Evolutionary conservation across 768 basidiomycete species (phyloP).

Genomic region (Rhodotorula sphaerocarpa): DNA sequence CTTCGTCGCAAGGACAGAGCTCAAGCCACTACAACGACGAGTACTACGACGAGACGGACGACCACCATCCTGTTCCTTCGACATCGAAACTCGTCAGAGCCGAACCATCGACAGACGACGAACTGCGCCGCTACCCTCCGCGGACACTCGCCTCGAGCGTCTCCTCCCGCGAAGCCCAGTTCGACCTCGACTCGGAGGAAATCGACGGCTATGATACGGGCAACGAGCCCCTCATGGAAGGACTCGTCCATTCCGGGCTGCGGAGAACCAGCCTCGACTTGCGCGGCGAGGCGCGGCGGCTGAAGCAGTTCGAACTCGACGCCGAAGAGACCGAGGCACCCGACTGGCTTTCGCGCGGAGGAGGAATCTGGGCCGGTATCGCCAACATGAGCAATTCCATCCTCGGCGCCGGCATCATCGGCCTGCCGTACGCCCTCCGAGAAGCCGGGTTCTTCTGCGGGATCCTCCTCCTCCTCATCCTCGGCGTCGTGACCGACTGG

Average conservation of each 20-base stretch:
- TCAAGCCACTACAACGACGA: too few relatives aligned
- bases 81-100: too few relatives aligned
- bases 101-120: too few relatives aligned
- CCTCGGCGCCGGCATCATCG: constrained; percentile 69
- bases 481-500: constrained; percentile 89
- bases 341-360: constrained; percentile 42
- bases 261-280: constrained; percentile 13
- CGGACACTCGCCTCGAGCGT: too few relatives aligned
- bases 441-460: constrained; percentile 92
- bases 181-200: constrained; percentile 74
- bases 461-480: constrained; percentile 64
- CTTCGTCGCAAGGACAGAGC: too few relatives aligned
- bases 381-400: constrained; percentile 97
- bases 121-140: too few relatives aligned
- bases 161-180: not conserved
- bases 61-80: too few relatives aligned
- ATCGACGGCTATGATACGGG: constrained; percentile 49
- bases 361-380: constrained; percentile 49
- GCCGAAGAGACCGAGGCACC: constrained; percentile 38
- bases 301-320: constrained; percentile 48
- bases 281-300: constrained; percentile 13
- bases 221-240: constrained; percentile 31
- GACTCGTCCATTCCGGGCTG: constrained; percentile 20
- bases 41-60: too few relatives aligned
- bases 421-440: constrained; percentile 84